Conservation (phyloP, 140 eudicot genomes). For the Bidens hawaiensis region DNA sequence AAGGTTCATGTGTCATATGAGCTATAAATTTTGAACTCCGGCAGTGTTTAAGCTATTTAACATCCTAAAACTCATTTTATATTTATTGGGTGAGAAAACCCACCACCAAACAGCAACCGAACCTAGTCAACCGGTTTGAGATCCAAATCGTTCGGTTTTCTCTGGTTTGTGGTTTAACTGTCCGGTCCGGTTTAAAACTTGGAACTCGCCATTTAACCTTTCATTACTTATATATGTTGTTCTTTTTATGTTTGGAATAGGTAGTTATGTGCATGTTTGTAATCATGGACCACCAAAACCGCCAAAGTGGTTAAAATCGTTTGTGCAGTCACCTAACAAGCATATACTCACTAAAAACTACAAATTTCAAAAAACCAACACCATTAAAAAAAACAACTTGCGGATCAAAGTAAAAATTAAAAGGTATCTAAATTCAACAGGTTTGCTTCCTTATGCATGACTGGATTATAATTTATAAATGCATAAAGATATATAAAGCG, state of each 20-base stretch:
- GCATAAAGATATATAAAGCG: background rate
- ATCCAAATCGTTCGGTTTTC: no score
- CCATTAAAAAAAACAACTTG: background rate
- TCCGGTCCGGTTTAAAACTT: no score
- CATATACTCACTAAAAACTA: background rate
- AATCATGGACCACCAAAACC: no score
- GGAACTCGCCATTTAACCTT: no score
- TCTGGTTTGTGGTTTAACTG: no score
- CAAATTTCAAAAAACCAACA: background rate
- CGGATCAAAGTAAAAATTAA: background rate
- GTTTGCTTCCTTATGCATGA: constrained; percentile 5
- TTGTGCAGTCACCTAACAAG: background rate
- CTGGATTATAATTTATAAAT: background rate
- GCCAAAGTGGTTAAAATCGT: no score
- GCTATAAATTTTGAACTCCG: background rate
- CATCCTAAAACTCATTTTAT: background rate
- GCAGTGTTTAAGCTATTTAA: constrained; percentile 1
- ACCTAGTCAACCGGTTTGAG: no score
- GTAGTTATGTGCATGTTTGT: no score
- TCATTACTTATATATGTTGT: no score
- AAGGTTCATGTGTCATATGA: background rate
- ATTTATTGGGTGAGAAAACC: no score
- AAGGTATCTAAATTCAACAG: background rate
- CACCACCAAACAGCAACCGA: no score
- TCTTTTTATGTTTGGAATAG: no score